Conservation (phyloP, 2,329 filamentous ascomycete species). For the Calonectria montana region DNA sequence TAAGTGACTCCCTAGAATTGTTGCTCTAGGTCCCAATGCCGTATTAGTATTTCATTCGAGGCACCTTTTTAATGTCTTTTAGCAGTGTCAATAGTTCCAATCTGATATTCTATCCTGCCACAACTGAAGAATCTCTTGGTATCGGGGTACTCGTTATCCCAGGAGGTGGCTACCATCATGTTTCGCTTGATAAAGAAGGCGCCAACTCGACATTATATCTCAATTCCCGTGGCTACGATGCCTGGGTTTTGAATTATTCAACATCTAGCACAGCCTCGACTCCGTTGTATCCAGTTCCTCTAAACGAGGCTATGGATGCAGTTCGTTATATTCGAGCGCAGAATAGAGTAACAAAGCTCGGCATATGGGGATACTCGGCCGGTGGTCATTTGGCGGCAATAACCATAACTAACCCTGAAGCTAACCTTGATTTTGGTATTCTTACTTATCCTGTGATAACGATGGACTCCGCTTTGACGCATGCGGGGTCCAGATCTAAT, state of each 20-base stretch:
- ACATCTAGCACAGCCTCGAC: constrained; percentile 23
- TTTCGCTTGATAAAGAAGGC: constrained; percentile 29
- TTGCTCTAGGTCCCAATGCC: background rate
- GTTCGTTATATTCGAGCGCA: constrained; percentile 24
- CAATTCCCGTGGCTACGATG: constrained; percentile 31
- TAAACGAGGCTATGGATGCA: constrained; percentile 27
- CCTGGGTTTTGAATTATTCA: constrained; percentile 32
- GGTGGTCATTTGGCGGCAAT: constrained; percentile 31
- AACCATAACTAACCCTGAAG: constrained; percentile 25
- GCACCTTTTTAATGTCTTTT: background rate
- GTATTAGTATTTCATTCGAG: background rate
- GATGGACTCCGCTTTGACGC: constrained; percentile 26
- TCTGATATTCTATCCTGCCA: background rate
- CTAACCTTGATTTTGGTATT: constrained; percentile 32
- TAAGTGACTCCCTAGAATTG: background rate
- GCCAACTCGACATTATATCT: constrained; percentile 23
- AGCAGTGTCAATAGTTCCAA: background rate
- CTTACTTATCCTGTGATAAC: constrained; percentile 29
- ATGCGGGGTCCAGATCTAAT: constrained; percentile 29
- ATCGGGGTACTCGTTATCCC: constrained; percentile 30
- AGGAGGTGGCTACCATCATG: constrained; percentile 23
- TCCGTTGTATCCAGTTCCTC: constrained; percentile 27
- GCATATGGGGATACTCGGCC: constrained; percentile 33
- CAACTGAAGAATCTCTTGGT: constrained; percentile 23
- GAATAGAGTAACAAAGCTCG: constrained; percentile 7